Base-by-base conservation (phyloP, 2,329 filamentous ascomycete genomes). In the Gnomoniopsis sp. region DNA sequence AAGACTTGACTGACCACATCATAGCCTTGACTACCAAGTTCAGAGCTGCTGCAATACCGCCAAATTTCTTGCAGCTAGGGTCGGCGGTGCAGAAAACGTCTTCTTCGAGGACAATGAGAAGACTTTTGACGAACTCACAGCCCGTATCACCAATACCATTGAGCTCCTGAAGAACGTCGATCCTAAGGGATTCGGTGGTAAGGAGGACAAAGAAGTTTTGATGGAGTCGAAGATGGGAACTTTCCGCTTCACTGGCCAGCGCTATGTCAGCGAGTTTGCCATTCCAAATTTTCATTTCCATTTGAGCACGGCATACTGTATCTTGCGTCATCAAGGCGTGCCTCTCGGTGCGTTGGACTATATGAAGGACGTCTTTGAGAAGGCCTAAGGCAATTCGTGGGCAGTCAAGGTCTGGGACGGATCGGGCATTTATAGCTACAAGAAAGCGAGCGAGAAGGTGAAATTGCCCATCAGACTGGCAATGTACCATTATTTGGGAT, bases 261-360 rank as follows among this genome's bases (percentile, higher is more conserved):
- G 34, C 17, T 84, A 81, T 64, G 62, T 80, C 22, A 63, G 68
- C 33, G 65, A 67, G 1, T 79, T 72, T 67, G 75, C 70, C 6
- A 64, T 83, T 47, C 79, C 82, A 1, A 83, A 85, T 63, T 77
- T 84, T 65, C 83, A 75, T 69, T 86, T 85, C 65, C 83, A 85
- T 63, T 63, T 78, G n/a, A 74, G 71, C 2, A 80, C 74, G 17
- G 76, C 77, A 17, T 85, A 85, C 68, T 74, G 68, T 6, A 76
- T 86, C 49, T 64, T 85, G 63, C 71, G 82, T 55, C 75, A 73
- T 54, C 74, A 78, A 66, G 82, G 82, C 0, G 80, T 84, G 30
- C 74, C 74, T 1, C n/a, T 86, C 21, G 81, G 80, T 2, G 84
- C 84, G 69, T 34, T 66, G 36, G 79, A 84, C 65, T 85, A 73